Percentiles rank a stretch among this genome's conserved stretches.
Conservation (phyloP, 2,329 filamentous ascomycete species). For the Periglandula ipomoeae region DNA sequence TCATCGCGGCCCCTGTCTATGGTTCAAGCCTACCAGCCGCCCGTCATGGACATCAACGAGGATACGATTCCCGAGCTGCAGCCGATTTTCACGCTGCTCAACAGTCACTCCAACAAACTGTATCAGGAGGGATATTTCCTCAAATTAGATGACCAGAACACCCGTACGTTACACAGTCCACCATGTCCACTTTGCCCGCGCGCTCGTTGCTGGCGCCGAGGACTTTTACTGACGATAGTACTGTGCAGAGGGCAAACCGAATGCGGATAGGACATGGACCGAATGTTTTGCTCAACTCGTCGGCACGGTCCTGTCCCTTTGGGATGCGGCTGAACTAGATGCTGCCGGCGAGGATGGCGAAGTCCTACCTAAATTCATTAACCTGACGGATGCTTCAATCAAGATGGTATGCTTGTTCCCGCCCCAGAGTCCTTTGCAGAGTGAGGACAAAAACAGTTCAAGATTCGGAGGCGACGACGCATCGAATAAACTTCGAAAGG, state of each 20-base stretch:
- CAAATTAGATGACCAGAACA: slow-evolving; percentile 91
- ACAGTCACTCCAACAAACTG: slow-evolving; percentile 90
- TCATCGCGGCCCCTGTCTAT: slow-evolving; percentile 72
- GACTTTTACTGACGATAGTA: slow-evolving; percentile 3
- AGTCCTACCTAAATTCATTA: slow-evolving; percentile 87
- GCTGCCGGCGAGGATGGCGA: slow-evolving; percentile 76
- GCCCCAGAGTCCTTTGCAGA: background rate
- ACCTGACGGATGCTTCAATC: slow-evolving; percentile 92
- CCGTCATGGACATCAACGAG: slow-evolving; percentile 72
- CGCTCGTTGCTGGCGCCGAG: background rate
- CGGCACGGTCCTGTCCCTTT: slow-evolving; percentile 87
- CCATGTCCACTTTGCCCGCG: background rate
- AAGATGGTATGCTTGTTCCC: slow-evolving; percentile 65
- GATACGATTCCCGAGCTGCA: slow-evolving; percentile 89
- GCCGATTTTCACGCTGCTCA: slow-evolving; percentile 88
- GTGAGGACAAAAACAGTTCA: no score
- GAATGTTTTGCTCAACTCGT: slow-evolving; percentile 97
- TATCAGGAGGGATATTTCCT: slow-evolving; percentile 98
- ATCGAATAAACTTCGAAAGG: no score
- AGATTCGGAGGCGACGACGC: no score
- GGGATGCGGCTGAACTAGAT: slow-evolving; percentile 91
- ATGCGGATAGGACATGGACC: slow-evolving; percentile 79
- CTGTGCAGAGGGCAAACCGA: slow-evolving; percentile 69
- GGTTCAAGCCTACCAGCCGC: slow-evolving; percentile 76
- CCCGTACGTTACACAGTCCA: slow-evolving; percentile 50